These are phyloP conservation scores for Camellia sinensis DNA, from an alignment of 148 eudicot genomes.

Conservation along the genomic window DNA sequence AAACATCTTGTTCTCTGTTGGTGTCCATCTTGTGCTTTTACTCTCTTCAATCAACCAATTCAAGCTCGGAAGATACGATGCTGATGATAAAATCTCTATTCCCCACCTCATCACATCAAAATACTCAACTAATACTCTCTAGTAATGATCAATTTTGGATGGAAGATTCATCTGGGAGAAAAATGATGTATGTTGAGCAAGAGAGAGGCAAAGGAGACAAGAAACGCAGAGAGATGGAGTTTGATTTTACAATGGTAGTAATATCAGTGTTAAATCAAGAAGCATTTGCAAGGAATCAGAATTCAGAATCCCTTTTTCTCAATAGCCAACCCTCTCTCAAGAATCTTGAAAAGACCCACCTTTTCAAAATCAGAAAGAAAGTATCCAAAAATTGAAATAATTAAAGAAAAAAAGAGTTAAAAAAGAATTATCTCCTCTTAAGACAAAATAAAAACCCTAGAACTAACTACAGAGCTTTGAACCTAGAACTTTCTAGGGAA, in stretches of 20 bases:
- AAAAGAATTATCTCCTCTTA: neutral
- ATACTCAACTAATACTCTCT: neutral
- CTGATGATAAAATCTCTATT: slow-evolving; percentile 67
- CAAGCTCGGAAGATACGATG: slow-evolving; percentile 47
- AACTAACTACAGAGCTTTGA: slow-evolving; percentile 24
- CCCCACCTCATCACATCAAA: slow-evolving; percentile 41
- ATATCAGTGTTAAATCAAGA: slow-evolving; percentile 38
- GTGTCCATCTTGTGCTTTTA: slow-evolving; percentile 64
- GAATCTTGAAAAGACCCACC: slow-evolving; percentile 76
- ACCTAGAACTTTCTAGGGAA: slow-evolving; percentile 16
- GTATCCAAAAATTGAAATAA: slow-evolving; percentile 13
- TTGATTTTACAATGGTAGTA: slow-evolving; percentile 29
- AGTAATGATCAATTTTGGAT: neutral
- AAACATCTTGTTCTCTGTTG: slow-evolving; percentile 79
- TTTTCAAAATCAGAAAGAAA: slow-evolving; percentile 27
- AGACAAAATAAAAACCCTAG: slow-evolving; percentile 10
- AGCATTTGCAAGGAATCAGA: slow-evolving; percentile 57
- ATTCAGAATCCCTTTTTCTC: slow-evolving; percentile 37
- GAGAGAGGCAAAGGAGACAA: slow-evolving; percentile 24
- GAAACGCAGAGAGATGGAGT: slow-evolving; percentile 44
- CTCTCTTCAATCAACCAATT: slow-evolving; percentile 68
- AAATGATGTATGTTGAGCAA: neutral
- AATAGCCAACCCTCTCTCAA: slow-evolving; percentile 33
- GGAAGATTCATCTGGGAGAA: neutral
- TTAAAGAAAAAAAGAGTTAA: neutral